These are phyloP conservation scores for Beauveria brongniartii DNA, from an alignment of 2,329 filamentous ascomycete genomes.

Conservation along the genomic window DNA sequence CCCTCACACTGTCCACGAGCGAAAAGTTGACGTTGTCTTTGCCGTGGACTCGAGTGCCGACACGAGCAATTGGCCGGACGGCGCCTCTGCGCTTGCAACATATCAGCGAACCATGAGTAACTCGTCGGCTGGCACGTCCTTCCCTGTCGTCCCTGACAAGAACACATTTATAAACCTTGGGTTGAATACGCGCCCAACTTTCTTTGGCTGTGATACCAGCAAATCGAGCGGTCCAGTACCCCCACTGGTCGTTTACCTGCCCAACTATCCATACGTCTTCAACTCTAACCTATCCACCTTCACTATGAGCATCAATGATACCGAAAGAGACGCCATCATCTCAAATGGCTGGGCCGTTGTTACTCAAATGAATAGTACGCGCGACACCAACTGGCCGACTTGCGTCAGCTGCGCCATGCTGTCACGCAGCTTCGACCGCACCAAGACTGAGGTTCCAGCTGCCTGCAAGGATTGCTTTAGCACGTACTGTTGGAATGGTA, in stretches of 20 bases:
- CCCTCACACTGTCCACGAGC: slow-evolving; percentile 43
- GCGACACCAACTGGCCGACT: slow-evolving; percentile 65
- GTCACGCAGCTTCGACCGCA: slow-evolving; percentile 64
- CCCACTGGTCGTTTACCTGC: slow-evolving; percentile 79
- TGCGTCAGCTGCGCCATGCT: slow-evolving; percentile 88
- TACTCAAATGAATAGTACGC: slow-evolving; percentile 73
- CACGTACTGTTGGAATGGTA: slow-evolving; percentile 92
- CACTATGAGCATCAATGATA: slow-evolving; percentile 52
- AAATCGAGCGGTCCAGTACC: slow-evolving; percentile 41
- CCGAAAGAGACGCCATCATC: slow-evolving; percentile 70
- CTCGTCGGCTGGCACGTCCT: slow-evolving; percentile 45
- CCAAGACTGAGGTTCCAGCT: slow-evolving; percentile 57
- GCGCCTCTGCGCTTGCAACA: slow-evolving; percentile 48
- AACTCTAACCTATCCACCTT: slow-evolving; percentile 76
- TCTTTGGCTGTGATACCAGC: slow-evolving; percentile 56
- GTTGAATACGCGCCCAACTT: slow-evolving; percentile 51
- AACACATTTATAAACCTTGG: slow-evolving; percentile 49
- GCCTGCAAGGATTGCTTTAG: slow-evolving; percentile 71
- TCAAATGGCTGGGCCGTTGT: slow-evolving; percentile 77
- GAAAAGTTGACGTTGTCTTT: slow-evolving; percentile 54
- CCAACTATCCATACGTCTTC: slow-evolving; percentile 66
- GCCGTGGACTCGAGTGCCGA: slow-evolving; percentile 59
- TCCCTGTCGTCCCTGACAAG: slow-evolving; percentile 49
- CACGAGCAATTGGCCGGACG: slow-evolving; percentile 53
- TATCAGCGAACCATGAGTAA: slow-evolving; percentile 42